Base-by-base conservation (phyloP, 2,329 filamentous ascomycete species). In the Leptographium galeiforme region DNA sequence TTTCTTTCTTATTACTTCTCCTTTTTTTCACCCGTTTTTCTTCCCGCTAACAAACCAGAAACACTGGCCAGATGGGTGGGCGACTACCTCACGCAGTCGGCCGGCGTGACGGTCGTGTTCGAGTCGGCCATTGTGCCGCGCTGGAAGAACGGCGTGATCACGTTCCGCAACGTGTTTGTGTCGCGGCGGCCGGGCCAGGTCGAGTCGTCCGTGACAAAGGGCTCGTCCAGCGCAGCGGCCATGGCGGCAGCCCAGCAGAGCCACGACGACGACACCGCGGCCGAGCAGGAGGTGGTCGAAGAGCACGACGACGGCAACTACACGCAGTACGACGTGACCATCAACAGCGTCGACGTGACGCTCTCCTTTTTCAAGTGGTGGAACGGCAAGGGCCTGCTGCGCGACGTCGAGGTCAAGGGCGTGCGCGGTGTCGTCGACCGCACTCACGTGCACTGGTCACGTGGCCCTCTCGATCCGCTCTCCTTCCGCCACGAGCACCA, bases 301-400 rank as follows among this genome's bases (percentile, higher is more conserved):
- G 58, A 58, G 4, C 68, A 69, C 19, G 90, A 97, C 63, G 91
- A 97, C 64, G 89, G 87, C 18, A 98, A 98, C 64, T 98, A 97
- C 66, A 96, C 90, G 0, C 93, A 98, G 61, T 98, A 96, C 61
- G 93, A 98, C 63, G 74, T 98, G 16, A 95, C 89, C 0, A 88
- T 98, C 55, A 88, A 93, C 57, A 94, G 88, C 0, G 88, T 98
- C 57, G 95, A 98, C 63, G 91, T 98, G 44, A 97, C 91, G 0
- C 68, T 98, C 32, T 98, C 93, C 0, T 97, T 98, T 61, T 77
- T 89, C n/a, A 97, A 96, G 65, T 98, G 93, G 93, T 94, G 95
- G 81, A 97, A 95, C 61, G 91, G 93, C 25, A 96, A 91, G 67
- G 93, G 93, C 0, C 76, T 94, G 7, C 72, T 98, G 10, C 84